A percentile compares a stretch with the other conserved stretches of the same genome.
These are phyloP conservation scores for Colletotrichum graminicola DNA, from an alignment of 2,329 filamentous ascomycete genomes.

Conservation along the genomic window DNA sequence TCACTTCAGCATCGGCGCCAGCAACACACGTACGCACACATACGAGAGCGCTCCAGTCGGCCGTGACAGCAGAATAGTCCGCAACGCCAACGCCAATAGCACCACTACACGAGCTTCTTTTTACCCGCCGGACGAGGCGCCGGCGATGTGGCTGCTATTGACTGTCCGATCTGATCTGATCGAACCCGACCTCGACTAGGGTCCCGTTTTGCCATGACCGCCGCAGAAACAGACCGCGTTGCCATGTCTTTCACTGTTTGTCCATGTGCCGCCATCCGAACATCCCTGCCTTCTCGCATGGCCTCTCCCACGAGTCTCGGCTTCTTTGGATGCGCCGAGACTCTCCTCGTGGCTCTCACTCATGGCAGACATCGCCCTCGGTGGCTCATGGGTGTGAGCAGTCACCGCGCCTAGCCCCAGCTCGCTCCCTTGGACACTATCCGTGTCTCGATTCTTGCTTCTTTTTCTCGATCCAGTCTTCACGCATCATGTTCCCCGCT, in stretches of 20 bases:
- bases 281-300: conserved; percentile 29
- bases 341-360: conserved; percentile 1
- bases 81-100: not conserved
- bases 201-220: not conserved
- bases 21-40: not conserved
- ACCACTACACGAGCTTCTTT: not conserved
- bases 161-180: not conserved
- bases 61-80: not conserved
- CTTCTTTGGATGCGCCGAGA: not conserved
- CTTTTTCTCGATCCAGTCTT: conserved; percentile 13
- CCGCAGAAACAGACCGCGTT: not conserved
- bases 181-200: not conserved
- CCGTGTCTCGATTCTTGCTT: conserved; percentile 7
- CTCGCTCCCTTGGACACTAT: conserved; percentile 34
- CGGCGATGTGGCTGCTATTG: conserved; percentile 13
- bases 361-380: not conserved
- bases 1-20: not conserved
- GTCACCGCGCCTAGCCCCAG: conserved; percentile 17
- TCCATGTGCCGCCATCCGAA: conserved; percentile 2
- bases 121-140: conserved; percentile 3
- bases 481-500: conserved; percentile 12
- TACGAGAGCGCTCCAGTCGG: not conserved
- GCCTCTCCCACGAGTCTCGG: conserved; percentile 11
- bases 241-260: conserved; percentile 7
- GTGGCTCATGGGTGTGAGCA: conserved; percentile 11